Conservation (phyloP, 2,329 filamentous ascomycete genomes). For the Beauveria australis region DNA sequence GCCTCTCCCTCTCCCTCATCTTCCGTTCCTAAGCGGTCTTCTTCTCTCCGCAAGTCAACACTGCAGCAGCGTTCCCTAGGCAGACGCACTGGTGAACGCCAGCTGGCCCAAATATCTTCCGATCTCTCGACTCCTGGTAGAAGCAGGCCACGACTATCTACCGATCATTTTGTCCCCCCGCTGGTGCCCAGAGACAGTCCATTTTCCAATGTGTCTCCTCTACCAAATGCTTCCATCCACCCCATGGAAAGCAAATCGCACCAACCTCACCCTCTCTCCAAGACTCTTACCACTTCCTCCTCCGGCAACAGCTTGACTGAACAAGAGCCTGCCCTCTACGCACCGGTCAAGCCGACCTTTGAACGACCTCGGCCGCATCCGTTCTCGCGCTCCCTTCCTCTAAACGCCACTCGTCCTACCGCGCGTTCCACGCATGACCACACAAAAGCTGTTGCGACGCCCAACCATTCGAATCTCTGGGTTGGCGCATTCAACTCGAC, state of each 20-base stretch:
- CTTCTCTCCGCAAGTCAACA: slow-evolving; percentile 77
- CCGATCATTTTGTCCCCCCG: slow-evolving; percentile 68
- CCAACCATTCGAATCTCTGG: slow-evolving; percentile 48
- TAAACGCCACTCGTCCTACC: slow-evolving; percentile 29
- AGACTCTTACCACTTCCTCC: slow-evolving; percentile 78
- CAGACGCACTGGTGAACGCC: slow-evolving; percentile 48
- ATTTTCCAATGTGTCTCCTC: slow-evolving; percentile 46
- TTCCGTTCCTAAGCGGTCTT: slow-evolving; percentile 58
- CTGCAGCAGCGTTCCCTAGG: slow-evolving; percentile 73
- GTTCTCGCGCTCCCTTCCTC: slow-evolving; percentile 31
- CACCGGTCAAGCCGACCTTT: slow-evolving; percentile 20
- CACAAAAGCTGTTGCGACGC: slow-evolving; percentile 30
- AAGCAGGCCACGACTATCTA: slow-evolving; percentile 63
- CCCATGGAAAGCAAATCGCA: slow-evolving; percentile 36
- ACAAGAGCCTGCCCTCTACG: slow-evolving; percentile 41
- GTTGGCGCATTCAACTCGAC: slow-evolving; percentile 89
- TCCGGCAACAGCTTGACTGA: slow-evolving; percentile 71
- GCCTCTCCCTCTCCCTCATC: slow-evolving; percentile 39
- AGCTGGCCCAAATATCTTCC: slow-evolving; percentile 39
- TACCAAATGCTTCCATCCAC: slow-evolving; percentile 47
- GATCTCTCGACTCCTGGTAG: slow-evolving; percentile 52
- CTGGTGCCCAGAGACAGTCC: slow-evolving; percentile 53
- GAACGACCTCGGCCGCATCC: slow-evolving; percentile 24
- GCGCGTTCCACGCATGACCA: slow-evolving; percentile 22
- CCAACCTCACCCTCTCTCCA: slow-evolving; percentile 74